Evolutionary conservation across 2,329 filamentous ascomycete species (phyloP).

Genomic region (Colletotrichum plurivorum): DNA sequence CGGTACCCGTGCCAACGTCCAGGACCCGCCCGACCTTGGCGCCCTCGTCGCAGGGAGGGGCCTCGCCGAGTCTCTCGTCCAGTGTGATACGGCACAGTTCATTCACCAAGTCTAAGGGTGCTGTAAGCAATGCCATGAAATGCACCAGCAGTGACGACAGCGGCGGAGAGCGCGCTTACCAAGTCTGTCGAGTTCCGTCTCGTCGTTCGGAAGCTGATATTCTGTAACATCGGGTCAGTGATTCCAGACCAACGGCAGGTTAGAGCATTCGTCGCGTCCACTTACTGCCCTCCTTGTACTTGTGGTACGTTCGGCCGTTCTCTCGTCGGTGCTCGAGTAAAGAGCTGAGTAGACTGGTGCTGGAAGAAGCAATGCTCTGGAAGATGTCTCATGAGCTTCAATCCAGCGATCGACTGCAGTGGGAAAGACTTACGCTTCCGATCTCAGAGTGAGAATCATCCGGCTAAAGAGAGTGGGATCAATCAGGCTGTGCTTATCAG

Average conservation of each 20-base stretch:
- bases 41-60: constrained; percentile 43
- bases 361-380: constrained; percentile 33
- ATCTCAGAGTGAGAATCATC: neutral
- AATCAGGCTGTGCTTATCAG: neutral
- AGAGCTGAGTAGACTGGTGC: constrained; percentile 43
- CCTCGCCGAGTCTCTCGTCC: constrained; percentile 46
- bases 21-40: constrained; percentile 38
- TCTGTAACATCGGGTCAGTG: neutral
- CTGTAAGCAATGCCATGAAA: neutral
- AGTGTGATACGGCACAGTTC: constrained; percentile 51
- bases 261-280: neutral
- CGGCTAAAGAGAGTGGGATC: neutral
- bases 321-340: constrained; percentile 46
- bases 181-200: constrained; percentile 23
- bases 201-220: constrained; percentile 19
- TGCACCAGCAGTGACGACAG: neutral
- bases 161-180: neutral
- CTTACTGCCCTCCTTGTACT: constrained; percentile 46
- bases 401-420: too few species aligned
- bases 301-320: constrained; percentile 48
- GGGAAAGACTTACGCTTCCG: neutral
- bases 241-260: neutral
- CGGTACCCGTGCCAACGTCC: constrained; percentile 45
- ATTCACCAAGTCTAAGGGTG: constrained; percentile 50
- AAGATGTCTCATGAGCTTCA: neutral